Evolutionary conservation across 495 filamentous ascomycete genomes (phyloP), one percentile per base, ranked within the genome.

Genomic region (Peziza echinospora): DNA sequence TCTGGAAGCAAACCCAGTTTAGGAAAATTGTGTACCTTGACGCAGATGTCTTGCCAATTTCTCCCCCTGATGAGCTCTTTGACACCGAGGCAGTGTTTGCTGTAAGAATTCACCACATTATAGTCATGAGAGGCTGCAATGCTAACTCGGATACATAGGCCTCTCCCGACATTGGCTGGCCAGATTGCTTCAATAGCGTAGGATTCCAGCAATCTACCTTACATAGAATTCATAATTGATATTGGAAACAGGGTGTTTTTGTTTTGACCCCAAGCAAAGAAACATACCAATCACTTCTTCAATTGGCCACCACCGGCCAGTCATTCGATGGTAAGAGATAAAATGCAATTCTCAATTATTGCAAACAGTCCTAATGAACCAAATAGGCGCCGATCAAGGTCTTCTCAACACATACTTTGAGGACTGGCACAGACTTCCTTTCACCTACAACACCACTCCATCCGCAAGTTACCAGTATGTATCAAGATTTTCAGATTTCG

Each of bases 111-210:
- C 24, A 45, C 11, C 13, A 41, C 13, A 26, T 45, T 34, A 16
- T 40, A 51, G 47, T 39, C 21, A 25, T 56, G 43, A 19, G 16
- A 23, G 41, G 39, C 5, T 34, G 26, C 13, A 24, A 24, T 26
- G 22, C 53, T 55, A 51, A 55, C 24, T 42, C 30, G 24, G 10
- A n/a, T 37, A 37, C 19, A 34, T 23, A 56, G 54, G 89, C 89
- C 2, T 84, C 80, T 11, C 91, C 89, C 25, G 89, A 99, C 58
- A 79, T 96, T 54, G 89, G 89, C 55, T 99, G 91, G 91, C 89
- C 89, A 24, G 89, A 99, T 65, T 73, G 84, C 50, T 99, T 99
- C 71, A 99, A 99, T 65, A 86, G 82, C 41, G 56, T 59, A 59
- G 13, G 56, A 30, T 8, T 7, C 39, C 26, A n/a, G n/a, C n/a